Base-by-base conservation (phyloP, 257 asterid species). In the Lycium ferocissimum region DNA sequence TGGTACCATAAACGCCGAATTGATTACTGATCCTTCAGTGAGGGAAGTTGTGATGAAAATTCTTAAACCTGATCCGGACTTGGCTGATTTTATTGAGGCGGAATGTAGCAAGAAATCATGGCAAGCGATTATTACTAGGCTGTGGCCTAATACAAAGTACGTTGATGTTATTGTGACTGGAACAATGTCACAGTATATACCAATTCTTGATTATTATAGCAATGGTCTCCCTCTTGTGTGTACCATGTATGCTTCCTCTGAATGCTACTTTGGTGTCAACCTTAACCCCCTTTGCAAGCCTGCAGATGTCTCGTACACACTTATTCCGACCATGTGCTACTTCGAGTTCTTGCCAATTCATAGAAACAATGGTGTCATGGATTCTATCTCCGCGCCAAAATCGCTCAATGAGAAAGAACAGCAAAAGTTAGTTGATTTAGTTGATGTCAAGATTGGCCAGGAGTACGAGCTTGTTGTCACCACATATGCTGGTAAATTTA, bases 241-340 rank as follows among this genome's bases (percentile, higher is more conserved):
- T 84, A 86, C 91, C 8, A 90, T 88, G 91, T 90, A 90, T 86
- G 76, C 76, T 69, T 69, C 76, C 76, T 69, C 76, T 15, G 76
- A 69, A 38, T 69, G 76, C 1, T 69, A 82, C 38, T 90, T 85
- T 79, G 92, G 92, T 20, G 86, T 90, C 85, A 90, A 90, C 61
- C 89, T 90, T 9, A 86, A 88, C 76, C 92, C 92, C 17, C 88
- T 90, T 45, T 86, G 86, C 17, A 85, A 88, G 79, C 91, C 91
- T 20, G 86, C 86, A 69, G 92, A 88, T 7, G 91, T 88, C 6
- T 83, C 90, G 0, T 90, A 90, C n/a, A 90, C 92, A 9, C 89
- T 90, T 83, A 88, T 90, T 62, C 92, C 92, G 14, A 86, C 92
- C 66, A 88, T 90, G 91, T 88, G 87, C 67, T 90, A 90, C 26